Evolutionary conservation across 371 early-diverging fungal genomes (phyloP), one percentile per base, ranked within the genome.

Genomic region (Mortierella sp.): DNA sequence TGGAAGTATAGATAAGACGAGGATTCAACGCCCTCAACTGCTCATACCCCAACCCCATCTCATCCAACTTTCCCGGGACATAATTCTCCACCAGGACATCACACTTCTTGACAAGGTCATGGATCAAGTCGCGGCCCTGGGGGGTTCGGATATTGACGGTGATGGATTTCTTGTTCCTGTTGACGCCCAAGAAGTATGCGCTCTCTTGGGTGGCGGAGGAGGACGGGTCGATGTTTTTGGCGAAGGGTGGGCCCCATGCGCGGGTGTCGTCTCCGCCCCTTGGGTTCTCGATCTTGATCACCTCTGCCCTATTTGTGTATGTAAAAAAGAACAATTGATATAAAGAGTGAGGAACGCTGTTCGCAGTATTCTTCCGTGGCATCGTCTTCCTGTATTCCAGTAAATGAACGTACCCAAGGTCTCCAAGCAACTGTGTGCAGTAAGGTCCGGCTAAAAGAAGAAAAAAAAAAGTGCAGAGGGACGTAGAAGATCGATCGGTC

Each of bases 31-130:
- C 76, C 8, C 76, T 82, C 71, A 98, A 65, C 27, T 93, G 89
- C 16, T 95, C 89, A 82, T 95, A 98, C 0, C 96, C 96, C 70
- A 97, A 87, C 0, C 97, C 97, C 87, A 94, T 87, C 63, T 91
- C 88, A 46, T 91, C 94, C 48, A 97, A 90, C 74, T 96, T 97
- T 0, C 98, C 97, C 0, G 98, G 97, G 12, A 98, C 88, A 80
- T 95, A 97, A 83, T 98, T 98, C 85, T 98, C 98, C 1, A 98
- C 95, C 38, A 98, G 78, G 4, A 98, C 90, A 87, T 98, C 98
- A 6, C 92, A 89, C 74, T 90, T 82, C 63, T 82, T 76, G 1
- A 93, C 97, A 29, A 98, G 89, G 68, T 93, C 92, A 29, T 91
- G 81, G 6, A 98, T 75, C 38, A 98, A 78, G 58, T 90, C 81